Evolutionary conservation across 1,139 yeast genomes (phyloP), one percentile per base, ranked within the genome.

Genomic region (Hyphopichia fennica): DNA sequence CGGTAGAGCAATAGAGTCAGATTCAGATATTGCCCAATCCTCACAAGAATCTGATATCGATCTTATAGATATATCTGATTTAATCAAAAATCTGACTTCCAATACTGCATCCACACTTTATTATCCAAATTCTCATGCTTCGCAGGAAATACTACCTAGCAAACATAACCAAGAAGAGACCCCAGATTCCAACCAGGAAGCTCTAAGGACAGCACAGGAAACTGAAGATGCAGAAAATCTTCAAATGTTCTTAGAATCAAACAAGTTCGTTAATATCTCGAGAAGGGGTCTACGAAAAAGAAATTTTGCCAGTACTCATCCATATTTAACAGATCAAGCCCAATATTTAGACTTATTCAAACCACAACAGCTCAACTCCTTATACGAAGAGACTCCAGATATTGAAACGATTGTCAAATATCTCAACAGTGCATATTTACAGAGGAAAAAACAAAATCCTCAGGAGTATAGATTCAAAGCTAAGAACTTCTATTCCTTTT

Each of bases 281-380:
- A 46, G 68, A 38, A 49, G 78, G 42, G 71, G 74, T 6, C 54
- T 74, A 17, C 56, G 79, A 6, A 70, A 71, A 49, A 54, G 79
- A 22, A 73, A 69, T 38, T 74, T 74, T 48, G 67, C 78, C 2
- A 68, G 75, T 51, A 64, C 76, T 2, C 77, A 72, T 51, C 79
- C 79, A 0, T 74, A 74, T 47, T 49, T 74, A 18, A 73, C 77
- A 3, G 79, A 74, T 47, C 76, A 72, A 46, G 77, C 76, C 2
- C 74, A 70, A 45, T 73, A 72, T 59, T 56, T 74, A 37, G 78
- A 74, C 1, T 55, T 74, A 10, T 60, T 74, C 9, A 59, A 64
- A 36, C 53, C 62, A 3, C 65, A 63, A 27, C 63, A 65, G 40
- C 56, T 73, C 45, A 72, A 73, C 51, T 70, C 68, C 32, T 48